phyloP scores from a whole-genome alignment of 2,329 filamentous ascomycete genomes.

The Balansia obtecta region DNA sequence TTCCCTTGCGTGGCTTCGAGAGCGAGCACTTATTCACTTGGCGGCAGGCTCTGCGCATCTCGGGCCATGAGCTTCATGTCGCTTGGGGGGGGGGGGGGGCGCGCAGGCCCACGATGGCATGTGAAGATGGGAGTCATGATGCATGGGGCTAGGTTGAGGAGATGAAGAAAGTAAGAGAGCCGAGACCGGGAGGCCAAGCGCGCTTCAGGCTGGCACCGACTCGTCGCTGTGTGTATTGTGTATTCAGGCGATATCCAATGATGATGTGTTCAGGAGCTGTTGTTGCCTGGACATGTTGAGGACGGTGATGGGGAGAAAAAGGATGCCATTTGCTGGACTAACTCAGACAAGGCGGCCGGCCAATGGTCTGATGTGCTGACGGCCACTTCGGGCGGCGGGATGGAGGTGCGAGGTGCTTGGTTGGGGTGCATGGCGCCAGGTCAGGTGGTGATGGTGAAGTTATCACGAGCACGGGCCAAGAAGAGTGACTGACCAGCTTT shows the following conservation, averaged over 20 bases:
- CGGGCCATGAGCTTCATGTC: conserved; percentile 1
- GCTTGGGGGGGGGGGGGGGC: too few relatives aligned
- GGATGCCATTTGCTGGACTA: neutral
- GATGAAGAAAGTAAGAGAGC: neutral
- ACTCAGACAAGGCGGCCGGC: neutral
- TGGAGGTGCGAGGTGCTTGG: neutral
- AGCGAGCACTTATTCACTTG: too few relatives aligned
- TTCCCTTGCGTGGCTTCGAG: neutral
- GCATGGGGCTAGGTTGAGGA: neutral
- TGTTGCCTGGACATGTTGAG: neutral
- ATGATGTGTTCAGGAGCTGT: neutral
- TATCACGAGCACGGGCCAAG: neutral
- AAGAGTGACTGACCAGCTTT: too few relatives aligned
- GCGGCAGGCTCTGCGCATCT: neutral
- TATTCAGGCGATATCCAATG: too few relatives aligned
- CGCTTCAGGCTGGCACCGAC: neutral
- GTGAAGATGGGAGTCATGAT: neutral
- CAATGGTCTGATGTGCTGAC: neutral
- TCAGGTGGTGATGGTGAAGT: neutral
- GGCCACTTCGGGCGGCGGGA: neutral
- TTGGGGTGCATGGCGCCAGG: neutral
- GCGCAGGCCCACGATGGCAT: conserved; percentile 3
- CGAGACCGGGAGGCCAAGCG: neutral
- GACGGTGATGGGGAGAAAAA: neutral
- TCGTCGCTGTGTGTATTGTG: too few relatives aligned